Conservation (phyloP, 257 asterid species). For the Solanum bulbocastanum region DNA sequence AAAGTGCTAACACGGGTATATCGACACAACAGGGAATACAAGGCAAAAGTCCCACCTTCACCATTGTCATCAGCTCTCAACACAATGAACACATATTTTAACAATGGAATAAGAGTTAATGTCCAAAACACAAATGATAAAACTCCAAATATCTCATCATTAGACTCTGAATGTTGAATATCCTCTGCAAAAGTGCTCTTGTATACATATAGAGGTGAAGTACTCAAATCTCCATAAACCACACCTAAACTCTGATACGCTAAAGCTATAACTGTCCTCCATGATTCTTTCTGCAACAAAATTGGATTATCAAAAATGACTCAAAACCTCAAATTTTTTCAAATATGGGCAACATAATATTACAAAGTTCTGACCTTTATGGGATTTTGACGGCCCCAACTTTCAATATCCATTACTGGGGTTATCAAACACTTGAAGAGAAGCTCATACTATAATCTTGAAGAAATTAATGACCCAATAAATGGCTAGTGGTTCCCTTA, state of each 20-base stretch:
- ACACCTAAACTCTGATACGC: conserved; percentile 96
- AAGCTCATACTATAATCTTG: conserved; percentile 18
- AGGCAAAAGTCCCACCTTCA: conserved; percentile 95
- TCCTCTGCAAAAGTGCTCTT: conserved; percentile 98
- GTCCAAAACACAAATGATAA: conserved; percentile 91
- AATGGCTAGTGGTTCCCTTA: not conserved
- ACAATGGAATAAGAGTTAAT: conserved; percentile 72
- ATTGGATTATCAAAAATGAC: not conserved
- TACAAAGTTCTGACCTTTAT: conserved; percentile 51
- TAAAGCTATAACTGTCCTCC: conserved; percentile 72
- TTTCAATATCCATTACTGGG: conserved; percentile 75
- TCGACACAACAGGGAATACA: conserved; percentile 79
- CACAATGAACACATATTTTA: conserved; percentile 78
- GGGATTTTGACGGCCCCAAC: conserved; percentile 36
- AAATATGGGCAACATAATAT: not conserved
- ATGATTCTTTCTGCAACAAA: conserved; percentile 59
- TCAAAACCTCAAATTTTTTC: not conserved
- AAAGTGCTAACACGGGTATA: conserved; percentile 70
- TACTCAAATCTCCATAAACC: conserved; percentile 93
- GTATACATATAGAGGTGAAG: conserved; percentile 92
- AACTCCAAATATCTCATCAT: conserved; percentile 88
- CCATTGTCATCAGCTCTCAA: conserved; percentile 94
- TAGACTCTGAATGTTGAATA: conserved; percentile 75
- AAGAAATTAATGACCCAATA: not conserved
- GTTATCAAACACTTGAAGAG: conserved; percentile 32